Evolutionary conservation across 2,329 filamentous ascomycete species (phyloP).

Genomic region (Penicillium sp.): DNA sequence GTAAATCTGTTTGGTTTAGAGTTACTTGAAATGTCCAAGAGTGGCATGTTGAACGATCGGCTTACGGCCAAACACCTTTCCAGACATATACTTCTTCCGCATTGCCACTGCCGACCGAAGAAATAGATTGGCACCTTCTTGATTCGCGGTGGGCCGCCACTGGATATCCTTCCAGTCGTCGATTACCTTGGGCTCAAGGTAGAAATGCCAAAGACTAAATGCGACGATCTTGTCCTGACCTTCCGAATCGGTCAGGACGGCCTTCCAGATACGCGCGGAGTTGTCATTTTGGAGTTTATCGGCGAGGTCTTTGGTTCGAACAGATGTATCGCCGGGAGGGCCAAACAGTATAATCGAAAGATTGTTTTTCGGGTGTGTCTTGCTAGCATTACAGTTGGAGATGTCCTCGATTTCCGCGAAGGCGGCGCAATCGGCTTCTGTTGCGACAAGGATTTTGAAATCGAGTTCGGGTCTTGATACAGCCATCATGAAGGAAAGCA

Average conservation of each 20-base stretch:
- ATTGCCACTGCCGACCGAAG: conserved; percentile 13
- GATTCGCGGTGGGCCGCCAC: conserved; percentile 18
- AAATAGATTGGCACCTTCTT: conserved; percentile 18
- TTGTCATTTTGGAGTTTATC: conserved; percentile 10
- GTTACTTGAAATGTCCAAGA: neutral
- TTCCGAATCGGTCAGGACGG: conserved; percentile 9
- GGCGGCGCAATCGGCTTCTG: conserved; percentile 15
- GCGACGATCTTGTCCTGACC: conserved; percentile 24
- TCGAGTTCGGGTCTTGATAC: neutral
- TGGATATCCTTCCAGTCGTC: conserved; percentile 17
- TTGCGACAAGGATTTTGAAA: conserved; percentile 24
- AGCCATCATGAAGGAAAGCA: neutral
- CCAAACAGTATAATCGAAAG: conserved; percentile 11
- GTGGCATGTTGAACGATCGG: neutral
- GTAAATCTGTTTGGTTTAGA: conserved; percentile 3
- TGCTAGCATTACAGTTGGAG: conserved; percentile 16
- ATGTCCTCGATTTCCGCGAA: conserved; percentile 48
- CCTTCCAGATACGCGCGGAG: conserved; percentile 12
- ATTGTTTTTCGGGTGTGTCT: neutral
- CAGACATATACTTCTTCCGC: conserved; percentile 16
- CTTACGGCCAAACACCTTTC: conserved; percentile 17
- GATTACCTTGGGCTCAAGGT: conserved; percentile 15
- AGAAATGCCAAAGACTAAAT: conserved; percentile 22
- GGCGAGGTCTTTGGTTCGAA: conserved; percentile 6
- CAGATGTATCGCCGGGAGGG: neutral